These are phyloP conservation scores for Eucommia ulmoides DNA, from an alignment of 257 asterid genomes.

Conservation along the genomic window DNA sequence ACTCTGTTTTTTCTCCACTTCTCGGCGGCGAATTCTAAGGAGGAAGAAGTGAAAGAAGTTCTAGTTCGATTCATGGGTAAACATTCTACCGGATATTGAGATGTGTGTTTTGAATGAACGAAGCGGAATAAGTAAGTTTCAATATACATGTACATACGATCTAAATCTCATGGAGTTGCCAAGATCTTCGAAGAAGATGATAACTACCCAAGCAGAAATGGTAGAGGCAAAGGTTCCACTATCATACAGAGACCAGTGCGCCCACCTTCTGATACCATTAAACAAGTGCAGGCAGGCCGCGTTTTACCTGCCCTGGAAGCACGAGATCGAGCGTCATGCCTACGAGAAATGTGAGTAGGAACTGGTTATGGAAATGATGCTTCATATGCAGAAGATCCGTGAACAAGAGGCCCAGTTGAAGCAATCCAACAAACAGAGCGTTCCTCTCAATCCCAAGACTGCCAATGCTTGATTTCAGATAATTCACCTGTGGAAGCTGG, in stretches of 20 bases:
- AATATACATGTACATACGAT: no score
- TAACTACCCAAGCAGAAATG: constrained; percentile 85
- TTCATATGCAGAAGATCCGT: constrained; percentile 98
- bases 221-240: constrained; percentile 69
- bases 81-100: constrained; percentile 28
- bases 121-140: no score
- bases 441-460: constrained; percentile 68
- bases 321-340: constrained; percentile 66
- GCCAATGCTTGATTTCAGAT: constrained; percentile 82
- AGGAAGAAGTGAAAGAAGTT: constrained; percentile 25
- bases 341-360: constrained; percentile 93
- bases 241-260: constrained; percentile 84
- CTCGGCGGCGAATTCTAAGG: constrained; percentile 29
- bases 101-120: no score
- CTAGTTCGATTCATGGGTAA: constrained; percentile 39
- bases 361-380: constrained; percentile 97
- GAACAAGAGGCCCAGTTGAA: constrained; percentile 52
- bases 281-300: constrained; percentile 89
- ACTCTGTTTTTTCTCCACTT: constrained; percentile 10
- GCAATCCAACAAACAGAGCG: constrained; percentile 19
- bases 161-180: constrained; percentile 93
- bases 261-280: constrained; percentile 82
- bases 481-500: no score
- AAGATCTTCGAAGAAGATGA: constrained; percentile 96
- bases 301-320: constrained; percentile 88